Base-by-base conservation (phyloP, 2,329 filamentous ascomycete species). In the Colletotrichum cereale region DNA sequence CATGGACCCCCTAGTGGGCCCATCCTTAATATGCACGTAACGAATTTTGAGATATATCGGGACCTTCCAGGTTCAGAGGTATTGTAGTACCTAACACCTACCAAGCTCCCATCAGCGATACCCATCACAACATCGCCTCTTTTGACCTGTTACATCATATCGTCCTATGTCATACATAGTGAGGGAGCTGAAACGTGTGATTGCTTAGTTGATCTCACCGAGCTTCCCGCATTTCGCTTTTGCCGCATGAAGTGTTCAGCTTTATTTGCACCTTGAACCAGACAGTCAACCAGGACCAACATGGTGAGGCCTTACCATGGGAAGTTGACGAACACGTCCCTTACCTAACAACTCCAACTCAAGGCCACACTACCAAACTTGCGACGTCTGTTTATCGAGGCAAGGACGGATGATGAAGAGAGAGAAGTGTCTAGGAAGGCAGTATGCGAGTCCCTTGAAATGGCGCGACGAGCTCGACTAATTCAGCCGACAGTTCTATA, bases 361-460 rank as follows among this genome's bases (percentile, higher is more conserved):
- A 70, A 93, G 85, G 93, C 92, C 48, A 95, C 91, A 80, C 90
- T 98, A 63, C 96, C 96, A 44, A 98, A 99, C 79, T 88, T 99
- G n/a, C 91, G 96, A 62, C 93, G 96, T 18, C 91, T 99, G 72
- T 98, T 99, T 79, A 96, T 98, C 64, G 96, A 98, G 84, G 93
- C 96, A 40, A 89, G 96, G 70, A 95, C 94, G 3, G 96, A 98
- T 79, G 92, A 93, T 66, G 96, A 99, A 81, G 96, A 98, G 82
- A 93, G 96, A 80, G 93, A 95, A 72, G 96, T 98, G 76, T 98
- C 96, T 18, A 88, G 96, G 75, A 97, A 92, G 82, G 96, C 96
- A 63, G 96, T 98, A 84, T 79, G 93, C 83, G 50, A 68, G 67
- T 40, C 29, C 12, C 16, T 47, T n/a, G 34, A 7, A 62, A 34